A percentile compares a stretch with the other conserved stretches of the same genome.
phyloP scores from a whole-genome alignment of 495 filamentous ascomycete genomes.

The Opeltia flavorubescens region DNA sequence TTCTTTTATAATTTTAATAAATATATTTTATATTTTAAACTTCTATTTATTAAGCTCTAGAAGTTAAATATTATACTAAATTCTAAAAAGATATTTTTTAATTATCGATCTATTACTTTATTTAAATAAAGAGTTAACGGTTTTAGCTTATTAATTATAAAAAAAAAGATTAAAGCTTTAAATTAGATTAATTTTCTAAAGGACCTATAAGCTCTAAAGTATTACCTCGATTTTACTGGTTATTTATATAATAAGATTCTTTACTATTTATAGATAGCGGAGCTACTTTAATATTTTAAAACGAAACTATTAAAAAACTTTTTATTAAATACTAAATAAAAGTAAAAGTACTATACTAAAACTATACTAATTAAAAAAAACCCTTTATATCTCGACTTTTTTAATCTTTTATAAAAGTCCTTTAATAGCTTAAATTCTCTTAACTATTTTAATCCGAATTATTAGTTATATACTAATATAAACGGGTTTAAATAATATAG shows the following conservation, averaged over 20 bases:
- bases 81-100: background rate
- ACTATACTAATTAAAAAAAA: background rate
- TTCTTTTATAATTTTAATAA: background rate
- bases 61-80: conserved; percentile 1
- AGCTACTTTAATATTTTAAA: background rate
- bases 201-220: background rate
- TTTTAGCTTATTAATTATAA: background rate
- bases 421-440: too few species aligned
- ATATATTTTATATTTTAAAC: background rate
- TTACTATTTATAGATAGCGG: background rate
- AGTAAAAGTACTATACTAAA: background rate
- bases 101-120: background rate
- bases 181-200: conserved; percentile 1
- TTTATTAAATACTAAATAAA: background rate
- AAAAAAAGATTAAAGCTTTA: conserved; percentile 1
- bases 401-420: background rate
- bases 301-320: background rate
- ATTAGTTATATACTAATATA: conserved; percentile 3
- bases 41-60: background rate
- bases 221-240: background rate
- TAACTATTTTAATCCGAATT: too few species aligned
- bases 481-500: conserved; percentile 3
- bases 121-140: conserved; percentile 1
- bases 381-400: background rate
- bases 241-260: conserved; percentile 1